phyloP scores from a whole-genome alignment of 2,329 filamentous ascomycete genomes.

The Macrophomina pseudophaseolina region DNA sequence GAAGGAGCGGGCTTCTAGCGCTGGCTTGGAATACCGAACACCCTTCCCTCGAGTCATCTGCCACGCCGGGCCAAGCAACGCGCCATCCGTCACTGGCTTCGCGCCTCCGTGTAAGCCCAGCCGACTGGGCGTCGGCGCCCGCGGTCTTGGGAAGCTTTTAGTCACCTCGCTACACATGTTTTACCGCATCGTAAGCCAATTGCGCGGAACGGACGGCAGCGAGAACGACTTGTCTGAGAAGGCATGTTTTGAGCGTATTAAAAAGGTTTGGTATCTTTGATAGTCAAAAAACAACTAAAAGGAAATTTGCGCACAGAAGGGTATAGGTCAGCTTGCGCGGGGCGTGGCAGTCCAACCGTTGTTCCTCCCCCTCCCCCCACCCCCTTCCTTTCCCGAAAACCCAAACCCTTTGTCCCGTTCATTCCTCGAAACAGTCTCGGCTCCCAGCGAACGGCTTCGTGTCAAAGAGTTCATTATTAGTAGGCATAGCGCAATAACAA shows the following conservation, averaged over 20 bases:
- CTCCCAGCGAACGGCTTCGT: background rate
- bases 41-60: background rate
- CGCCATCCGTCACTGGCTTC: constrained; percentile 13
- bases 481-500: background rate
- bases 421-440: background rate
- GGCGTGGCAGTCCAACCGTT: background rate
- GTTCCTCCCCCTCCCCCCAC: background rate
- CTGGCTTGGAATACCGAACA: too few relatives aligned
- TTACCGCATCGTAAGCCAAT: background rate
- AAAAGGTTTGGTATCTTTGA: constrained; percentile 19
- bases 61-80: constrained; percentile 9
- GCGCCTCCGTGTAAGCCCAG: background rate
- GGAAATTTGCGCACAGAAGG: background rate
- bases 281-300: background rate
- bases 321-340: background rate
- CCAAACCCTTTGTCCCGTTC: background rate
- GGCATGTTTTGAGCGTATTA: background rate
- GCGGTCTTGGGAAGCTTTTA: constrained; percentile 13
- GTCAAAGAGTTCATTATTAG: background rate
- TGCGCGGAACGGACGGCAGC: too few relatives aligned
- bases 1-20: too few relatives aligned
- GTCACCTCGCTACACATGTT: constrained; percentile 1
- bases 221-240: too few relatives aligned
- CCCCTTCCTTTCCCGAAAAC: background rate
- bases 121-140: background rate